Evolutionary conservation across 768 basidiomycete genomes (phyloP).

Genomic region (Tylopilus felleus): DNA sequence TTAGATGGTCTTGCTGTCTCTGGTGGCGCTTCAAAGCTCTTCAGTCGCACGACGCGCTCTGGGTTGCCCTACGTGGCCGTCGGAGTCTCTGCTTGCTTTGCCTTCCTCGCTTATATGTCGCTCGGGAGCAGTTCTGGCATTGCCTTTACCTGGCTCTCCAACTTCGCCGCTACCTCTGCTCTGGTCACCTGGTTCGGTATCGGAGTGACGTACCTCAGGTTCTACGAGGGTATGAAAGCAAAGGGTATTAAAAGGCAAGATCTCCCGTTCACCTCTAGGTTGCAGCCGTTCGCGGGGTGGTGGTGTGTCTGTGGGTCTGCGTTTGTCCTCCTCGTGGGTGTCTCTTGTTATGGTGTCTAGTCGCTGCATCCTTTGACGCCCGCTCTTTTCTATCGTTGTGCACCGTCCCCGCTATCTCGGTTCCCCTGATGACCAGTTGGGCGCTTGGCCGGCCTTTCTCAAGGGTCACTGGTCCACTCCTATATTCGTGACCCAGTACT

Average conservation of each 20-base stretch:
- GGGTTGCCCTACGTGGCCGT: constrained; percentile 48
- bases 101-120: constrained; percentile 41
- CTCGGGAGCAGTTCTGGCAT: constrained; percentile 32
- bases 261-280: constrained; percentile 42
- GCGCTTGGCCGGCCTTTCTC: too few species aligned
- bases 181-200: constrained; percentile 45
- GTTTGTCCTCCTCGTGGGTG: constrained; percentile 35
- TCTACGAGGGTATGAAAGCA: constrained; percentile 41
- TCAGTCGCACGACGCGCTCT: constrained; percentile 35
- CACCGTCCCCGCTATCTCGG: too few species aligned
- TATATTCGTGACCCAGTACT: constrained; percentile 7
- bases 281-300: constrained; percentile 44
- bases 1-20: constrained; percentile 51
- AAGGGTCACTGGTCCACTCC: not conserved
- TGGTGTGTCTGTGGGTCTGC: constrained; percentile 31
- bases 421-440: too few species aligned
- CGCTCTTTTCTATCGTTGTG: too few species aligned
- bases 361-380: too few species aligned
- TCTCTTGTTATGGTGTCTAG: too few species aligned
- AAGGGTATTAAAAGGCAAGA: constrained; percentile 47
- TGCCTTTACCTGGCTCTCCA: constrained; percentile 43
- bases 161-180: constrained; percentile 37
- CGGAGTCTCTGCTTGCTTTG: constrained; percentile 27
- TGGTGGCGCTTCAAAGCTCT: constrained; percentile 53
- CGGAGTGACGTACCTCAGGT: constrained; percentile 44